Conservation (phyloP, 306 rosid genomes). For the Rosa multiflora region DNA sequence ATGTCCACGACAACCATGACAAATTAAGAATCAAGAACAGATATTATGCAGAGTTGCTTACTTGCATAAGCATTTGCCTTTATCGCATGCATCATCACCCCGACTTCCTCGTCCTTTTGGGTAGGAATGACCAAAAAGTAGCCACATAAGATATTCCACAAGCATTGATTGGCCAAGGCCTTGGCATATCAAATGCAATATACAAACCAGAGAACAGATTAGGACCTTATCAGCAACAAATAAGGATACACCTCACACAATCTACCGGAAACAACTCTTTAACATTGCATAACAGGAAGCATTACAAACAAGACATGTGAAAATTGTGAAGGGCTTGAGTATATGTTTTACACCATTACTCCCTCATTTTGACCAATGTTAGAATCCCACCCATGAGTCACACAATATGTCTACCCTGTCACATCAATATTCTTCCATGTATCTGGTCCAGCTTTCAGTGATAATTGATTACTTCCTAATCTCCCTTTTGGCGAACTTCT, state of each 20-base stretch:
- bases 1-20: too few relatives aligned
- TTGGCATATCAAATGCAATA: background rate
- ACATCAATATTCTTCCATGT: background rate
- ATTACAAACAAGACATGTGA: background rate
- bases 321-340: background rate
- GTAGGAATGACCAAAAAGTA: background rate
- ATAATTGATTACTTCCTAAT: slow-evolving; percentile 23
- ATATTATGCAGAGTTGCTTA: background rate
- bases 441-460: slow-evolving; percentile 7
- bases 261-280: background rate
- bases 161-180: background rate
- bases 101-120: background rate
- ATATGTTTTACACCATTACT: background rate
- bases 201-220: background rate
- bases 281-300: background rate
- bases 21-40: background rate
- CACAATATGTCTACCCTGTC: background rate
- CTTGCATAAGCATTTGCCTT: background rate
- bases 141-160: background rate
- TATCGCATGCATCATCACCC: background rate
- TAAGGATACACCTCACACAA: background rate
- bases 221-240: background rate
- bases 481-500: slow-evolving; percentile 23
- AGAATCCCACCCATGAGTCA: slow-evolving; percentile 21
- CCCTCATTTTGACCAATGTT: slow-evolving; percentile 4